Base-by-base conservation (phyloP, 2,329 filamentous ascomycete genomes). In the Chrysosporium keratinophilum region DNA sequence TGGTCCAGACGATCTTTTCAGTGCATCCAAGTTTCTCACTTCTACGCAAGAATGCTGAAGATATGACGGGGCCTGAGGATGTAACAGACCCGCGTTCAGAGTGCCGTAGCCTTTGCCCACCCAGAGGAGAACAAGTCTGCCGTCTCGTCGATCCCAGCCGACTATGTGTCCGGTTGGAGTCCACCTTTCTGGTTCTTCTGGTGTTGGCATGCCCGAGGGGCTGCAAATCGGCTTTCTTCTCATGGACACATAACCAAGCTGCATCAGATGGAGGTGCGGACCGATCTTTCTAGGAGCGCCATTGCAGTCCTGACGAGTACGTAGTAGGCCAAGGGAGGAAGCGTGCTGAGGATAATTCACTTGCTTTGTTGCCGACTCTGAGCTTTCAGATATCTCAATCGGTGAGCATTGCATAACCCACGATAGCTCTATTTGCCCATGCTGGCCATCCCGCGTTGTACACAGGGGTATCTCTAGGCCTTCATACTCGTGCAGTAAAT, bases 371-470 rank as follows among this genome's bases (percentile, higher is more conserved):
- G 31, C 44, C 31, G 58, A 49, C 15, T 56, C 58, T 28, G 17
- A 28, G 37, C 49, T 61, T 35, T 58, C 53, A 11, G 59, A 54
- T 43, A 66, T 64, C 56, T 67, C 64, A 44, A 70, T 57, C 9
- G 68, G 65, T n/a, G 64, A 67, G 48, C 63, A 63, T 42, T 64
- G 62, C 37, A 64, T 64, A 9, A 62, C 56, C 68, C 69, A 71
- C 14, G 63, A 61, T 52, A 65, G 62, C 23, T 69, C 62, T 15
- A 44, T 42, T 40, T 33, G 57, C 23, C 35, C 56, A 44, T n/a
- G 40, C 53, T 34, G 17, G 17, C 39, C 34, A 40, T 46, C 42
- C 50, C 34, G 50, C 42, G 34, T 20, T 15, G 19, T 31, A 41
- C 50, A 48, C 19, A 54, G 35, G 2, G 58, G 60, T 40, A 68